These are phyloP conservation scores for Rhizoctonia solani DNA, from an alignment of 1,284 basidiomycete species.

Conservation along the genomic window DNA sequence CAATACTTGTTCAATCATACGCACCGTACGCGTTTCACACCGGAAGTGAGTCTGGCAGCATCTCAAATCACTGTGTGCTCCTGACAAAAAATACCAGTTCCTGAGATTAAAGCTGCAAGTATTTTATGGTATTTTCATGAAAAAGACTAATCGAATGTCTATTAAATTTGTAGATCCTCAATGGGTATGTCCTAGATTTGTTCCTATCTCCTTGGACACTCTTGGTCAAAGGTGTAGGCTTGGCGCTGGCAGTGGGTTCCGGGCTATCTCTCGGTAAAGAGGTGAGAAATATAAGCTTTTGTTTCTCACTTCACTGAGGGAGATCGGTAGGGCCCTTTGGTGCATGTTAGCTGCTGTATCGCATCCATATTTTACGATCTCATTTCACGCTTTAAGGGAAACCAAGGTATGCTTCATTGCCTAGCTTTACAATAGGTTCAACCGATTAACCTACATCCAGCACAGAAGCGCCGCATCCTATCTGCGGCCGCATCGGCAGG, in stretches of 20 bases:
- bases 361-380: constrained; percentile 60
- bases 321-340: constrained; percentile 60
- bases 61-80: background rate
- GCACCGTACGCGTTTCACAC: constrained; percentile 79
- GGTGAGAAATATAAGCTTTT: constrained; percentile 44
- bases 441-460: constrained; percentile 45
- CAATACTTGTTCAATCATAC: constrained; percentile 64
- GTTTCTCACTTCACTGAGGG: background rate
- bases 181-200: constrained; percentile 70
- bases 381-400: constrained; percentile 61
- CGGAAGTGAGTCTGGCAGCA: constrained; percentile 60
- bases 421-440: background rate
- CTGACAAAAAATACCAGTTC: constrained; percentile 53
- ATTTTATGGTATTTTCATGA: background rate
- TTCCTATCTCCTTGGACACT: constrained; percentile 75
- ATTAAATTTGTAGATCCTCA: constrained; percentile 57
- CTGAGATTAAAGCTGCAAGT: constrained; percentile 72
- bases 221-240: constrained; percentile 74
- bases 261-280: constrained; percentile 78
- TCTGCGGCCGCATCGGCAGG: constrained; percentile 73
- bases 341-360: constrained; percentile 72
- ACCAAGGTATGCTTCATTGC: constrained; percentile 56
- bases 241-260: constrained; percentile 77
- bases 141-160: background rate
- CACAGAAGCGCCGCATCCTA: constrained; percentile 67